Conservation (phyloP, 805 yeast genomes). For the Nakazawaea holstii region DNA sequence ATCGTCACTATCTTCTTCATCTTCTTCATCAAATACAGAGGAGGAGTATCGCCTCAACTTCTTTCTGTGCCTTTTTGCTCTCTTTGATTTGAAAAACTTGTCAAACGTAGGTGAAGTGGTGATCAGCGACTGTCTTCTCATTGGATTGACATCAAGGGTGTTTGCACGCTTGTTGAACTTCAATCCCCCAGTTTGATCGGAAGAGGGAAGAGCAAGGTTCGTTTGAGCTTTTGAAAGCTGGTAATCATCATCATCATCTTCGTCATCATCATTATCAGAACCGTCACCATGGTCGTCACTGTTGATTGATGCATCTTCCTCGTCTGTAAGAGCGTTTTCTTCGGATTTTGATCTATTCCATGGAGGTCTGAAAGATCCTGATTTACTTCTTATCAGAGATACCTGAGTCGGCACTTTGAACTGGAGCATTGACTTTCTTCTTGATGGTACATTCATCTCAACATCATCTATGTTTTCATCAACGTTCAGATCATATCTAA, state of each 20-base stretch:
- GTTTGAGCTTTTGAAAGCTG: constrained; percentile 24
- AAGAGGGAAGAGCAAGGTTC: constrained; percentile 27
- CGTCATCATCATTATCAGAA: constrained; percentile 2
- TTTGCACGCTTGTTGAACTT: constrained; percentile 39
- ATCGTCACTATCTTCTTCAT: constrained; percentile 22
- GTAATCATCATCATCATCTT: constrained; percentile 14
- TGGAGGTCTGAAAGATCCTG: neutral
- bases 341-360: constrained; percentile 7
- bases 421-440: constrained; percentile 15
- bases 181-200: constrained; percentile 29
- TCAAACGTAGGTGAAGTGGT: constrained; percentile 45
- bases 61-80: constrained; percentile 23
- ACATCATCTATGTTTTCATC: constrained; percentile 6
- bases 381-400: neutral
- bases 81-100: constrained; percentile 28
- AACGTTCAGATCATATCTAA: constrained; percentile 3
- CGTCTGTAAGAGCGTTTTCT: constrained; percentile 18
- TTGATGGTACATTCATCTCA: constrained; percentile 1
- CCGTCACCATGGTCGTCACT: constrained; percentile 4
- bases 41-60: constrained; percentile 22
- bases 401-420: constrained; percentile 15
- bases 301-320: constrained; percentile 14
- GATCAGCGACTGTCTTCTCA: constrained; percentile 12
- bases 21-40: constrained; percentile 17
- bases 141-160: constrained; percentile 35